Conservation (phyloP, 1,284 basidiomycete genomes). For the Rhodotorula mucilaginosa region DNA sequence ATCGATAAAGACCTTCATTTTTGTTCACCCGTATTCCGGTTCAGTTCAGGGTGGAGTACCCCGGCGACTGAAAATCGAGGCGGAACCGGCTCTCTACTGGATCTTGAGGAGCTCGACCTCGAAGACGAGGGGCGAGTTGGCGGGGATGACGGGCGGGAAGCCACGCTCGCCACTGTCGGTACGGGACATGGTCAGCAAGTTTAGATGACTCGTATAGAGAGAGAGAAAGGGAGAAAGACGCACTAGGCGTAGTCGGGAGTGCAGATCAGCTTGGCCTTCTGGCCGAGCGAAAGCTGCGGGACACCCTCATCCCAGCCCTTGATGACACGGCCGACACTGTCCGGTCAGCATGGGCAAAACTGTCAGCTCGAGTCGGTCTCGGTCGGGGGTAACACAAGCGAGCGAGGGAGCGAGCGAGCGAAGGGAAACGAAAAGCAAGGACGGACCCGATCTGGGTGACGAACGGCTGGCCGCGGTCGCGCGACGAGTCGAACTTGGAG, state of each 20-base stretch:
- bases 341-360: too few species aligned
- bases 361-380: not conserved
- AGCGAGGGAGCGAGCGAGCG: not conserved
- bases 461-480: conserved; percentile 48
- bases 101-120: conserved; percentile 52
- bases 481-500: conserved; percentile 47
- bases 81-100: conserved; percentile 41
- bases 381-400: too few species aligned
- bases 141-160: conserved; percentile 49
- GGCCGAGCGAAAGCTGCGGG: conserved; percentile 50
- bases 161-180: conserved; percentile 36
- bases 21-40: too few species aligned
- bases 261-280: conserved; percentile 46
- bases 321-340: conserved; percentile 47
- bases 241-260: conserved; percentile 47
- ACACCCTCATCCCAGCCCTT: conserved; percentile 51
- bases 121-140: conserved; percentile 41
- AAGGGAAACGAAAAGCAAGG: not conserved
- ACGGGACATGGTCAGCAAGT: too few species aligned
- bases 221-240: not conserved
- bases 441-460: conserved; percentile 11
- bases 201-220: too few species aligned
- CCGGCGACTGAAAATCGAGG: too few species aligned
- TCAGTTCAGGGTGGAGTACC: too few species aligned
- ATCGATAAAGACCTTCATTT: too few species aligned